A percentile compares a stretch with the other conserved stretches of the same genome.
Evolutionary conservation across 257 asterid genomes (phyloP).

Genomic region (Linaria vulgaris): DNA sequence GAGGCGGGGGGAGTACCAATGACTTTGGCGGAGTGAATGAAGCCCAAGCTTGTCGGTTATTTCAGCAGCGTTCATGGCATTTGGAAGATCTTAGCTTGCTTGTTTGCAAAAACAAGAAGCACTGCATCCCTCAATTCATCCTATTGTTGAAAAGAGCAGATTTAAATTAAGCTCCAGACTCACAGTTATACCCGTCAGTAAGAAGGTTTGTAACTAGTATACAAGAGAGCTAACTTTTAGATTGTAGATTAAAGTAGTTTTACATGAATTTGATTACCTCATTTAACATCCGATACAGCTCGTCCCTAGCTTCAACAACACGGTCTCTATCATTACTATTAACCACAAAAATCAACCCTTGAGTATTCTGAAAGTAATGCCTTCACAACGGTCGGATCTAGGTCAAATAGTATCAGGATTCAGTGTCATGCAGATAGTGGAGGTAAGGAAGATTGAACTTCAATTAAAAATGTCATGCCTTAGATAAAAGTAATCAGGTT

Average conservation of each 20-base stretch:
- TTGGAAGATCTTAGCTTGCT: conserved; percentile 1
- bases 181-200: no score
- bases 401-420: background rate
- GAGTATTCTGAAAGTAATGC: conserved; percentile 39
- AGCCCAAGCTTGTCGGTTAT: conserved; percentile 2
- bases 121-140: conserved; percentile 6
- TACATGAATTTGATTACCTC: conserved; percentile 22
- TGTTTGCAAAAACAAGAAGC: background rate
- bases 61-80: conserved; percentile 5
- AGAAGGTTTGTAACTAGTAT: no score
- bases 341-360: conserved; percentile 36
- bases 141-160: background rate
- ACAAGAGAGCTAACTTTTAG: no score
- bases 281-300: conserved; percentile 36
- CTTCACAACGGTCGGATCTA: conserved; percentile 41
- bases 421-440: no score
- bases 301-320: conserved; percentile 36
- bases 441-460: no score
- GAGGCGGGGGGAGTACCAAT: background rate
- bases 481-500: no score
- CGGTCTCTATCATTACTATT: conserved; percentile 37
- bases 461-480: no score
- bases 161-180: no score
- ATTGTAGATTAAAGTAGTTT: no score
- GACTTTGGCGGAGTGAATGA: conserved; percentile 1